Evolutionary conservation across 1,284 basidiomycete species (phyloP).

Genomic region (Marasmius sp.): DNA sequence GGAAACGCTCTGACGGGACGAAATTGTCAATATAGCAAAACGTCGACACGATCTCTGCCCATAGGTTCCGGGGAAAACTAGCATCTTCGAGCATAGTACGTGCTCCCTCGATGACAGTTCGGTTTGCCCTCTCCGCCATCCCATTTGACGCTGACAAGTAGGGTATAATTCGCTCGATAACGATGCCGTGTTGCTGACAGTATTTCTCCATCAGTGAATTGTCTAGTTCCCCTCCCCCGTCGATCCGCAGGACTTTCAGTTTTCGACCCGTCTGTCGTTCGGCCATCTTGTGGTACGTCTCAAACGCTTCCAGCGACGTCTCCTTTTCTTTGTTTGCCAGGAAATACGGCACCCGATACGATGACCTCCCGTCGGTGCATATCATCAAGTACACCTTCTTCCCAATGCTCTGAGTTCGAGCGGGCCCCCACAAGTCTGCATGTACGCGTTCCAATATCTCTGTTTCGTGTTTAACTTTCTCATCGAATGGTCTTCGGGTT

Average conservation of each 20-base stretch:
- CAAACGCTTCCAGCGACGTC: neutral
- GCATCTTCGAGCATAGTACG: neutral
- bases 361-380: slow-evolving; percentile 10
- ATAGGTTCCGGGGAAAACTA: neutral
- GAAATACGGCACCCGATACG: neutral
- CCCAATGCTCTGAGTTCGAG: slow-evolving; percentile 10
- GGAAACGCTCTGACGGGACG: too few relatives aligned
- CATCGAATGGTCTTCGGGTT: slow-evolving; percentile 16
- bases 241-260: slow-evolving; percentile 21
- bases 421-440: slow-evolving; percentile 17
- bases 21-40: neutral
- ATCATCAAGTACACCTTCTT: slow-evolving; percentile 8
- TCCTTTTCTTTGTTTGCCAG: neutral
- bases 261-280: slow-evolving; percentile 1
- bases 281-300: neutral
- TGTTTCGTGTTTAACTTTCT: slow-evolving; percentile 8
- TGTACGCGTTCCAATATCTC: slow-evolving; percentile 14
- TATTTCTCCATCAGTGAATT: neutral
- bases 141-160: slow-evolving; percentile 16
- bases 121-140: slow-evolving; percentile 9
- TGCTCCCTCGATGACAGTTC: neutral
- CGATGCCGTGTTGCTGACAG: neutral
- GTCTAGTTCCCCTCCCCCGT: slow-evolving; percentile 11
- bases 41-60: neutral
- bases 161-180: neutral